These are phyloP conservation scores for Dictyostelium intermedium DNA, from an alignment of 78 protist species.

Conservation along the genomic window DNA sequence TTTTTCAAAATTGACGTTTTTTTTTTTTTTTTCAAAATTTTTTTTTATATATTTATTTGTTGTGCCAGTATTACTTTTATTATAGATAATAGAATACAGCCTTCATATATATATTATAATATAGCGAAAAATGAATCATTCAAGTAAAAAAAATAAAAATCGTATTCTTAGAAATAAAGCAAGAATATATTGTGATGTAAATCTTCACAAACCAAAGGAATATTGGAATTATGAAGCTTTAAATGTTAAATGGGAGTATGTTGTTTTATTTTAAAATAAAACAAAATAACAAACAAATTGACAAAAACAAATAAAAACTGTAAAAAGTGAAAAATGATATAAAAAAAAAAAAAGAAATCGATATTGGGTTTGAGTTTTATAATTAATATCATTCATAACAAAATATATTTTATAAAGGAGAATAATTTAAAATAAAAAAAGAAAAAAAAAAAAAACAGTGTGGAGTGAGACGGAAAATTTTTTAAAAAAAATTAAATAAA, in stretches of 20 bases:
- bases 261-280: not conserved
- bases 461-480: not conserved
- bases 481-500: too few species aligned
- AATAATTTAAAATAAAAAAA: too few species aligned
- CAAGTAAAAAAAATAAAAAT: slow-evolving; percentile 67
- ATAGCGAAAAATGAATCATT: slow-evolving; percentile 37
- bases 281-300: not conserved
- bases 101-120: not conserved
- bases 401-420: too few species aligned
- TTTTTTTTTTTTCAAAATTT: not conserved
- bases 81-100: not conserved
- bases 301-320: not conserved
- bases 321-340: not conserved
- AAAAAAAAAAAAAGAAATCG: not conserved
- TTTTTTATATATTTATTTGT: not conserved
- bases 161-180: slow-evolving; percentile 79
- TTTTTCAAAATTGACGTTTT: not conserved
- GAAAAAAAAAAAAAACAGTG: not conserved
- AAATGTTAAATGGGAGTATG: slow-evolving; percentile 77
- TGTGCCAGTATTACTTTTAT: not conserved
- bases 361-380: too few species aligned
- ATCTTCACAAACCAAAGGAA: slow-evolving; percentile 75
- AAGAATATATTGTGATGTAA: slow-evolving; percentile 77
- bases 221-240: slow-evolving; percentile 83
- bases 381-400: too few species aligned